Evolutionary conservation across 2,329 filamentous ascomycete genomes (phyloP).

Genomic region (Aspergillus udagawae): DNA sequence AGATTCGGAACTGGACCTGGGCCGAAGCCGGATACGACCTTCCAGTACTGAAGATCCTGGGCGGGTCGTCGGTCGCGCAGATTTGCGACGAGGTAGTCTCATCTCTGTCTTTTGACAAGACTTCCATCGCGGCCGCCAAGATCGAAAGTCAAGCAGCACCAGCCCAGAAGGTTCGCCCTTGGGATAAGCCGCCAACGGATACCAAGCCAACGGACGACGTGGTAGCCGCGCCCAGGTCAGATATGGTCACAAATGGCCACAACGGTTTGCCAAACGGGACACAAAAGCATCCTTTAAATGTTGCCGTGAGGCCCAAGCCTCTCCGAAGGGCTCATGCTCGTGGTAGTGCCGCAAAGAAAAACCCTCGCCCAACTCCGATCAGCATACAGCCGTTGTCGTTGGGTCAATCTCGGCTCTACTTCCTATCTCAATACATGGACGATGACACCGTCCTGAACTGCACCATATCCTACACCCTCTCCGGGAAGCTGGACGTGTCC

Average conservation of each 20-base stretch:
- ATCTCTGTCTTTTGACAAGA: constrained; percentile 2
- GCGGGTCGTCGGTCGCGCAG: constrained; percentile 4
- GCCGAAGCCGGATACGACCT: constrained; percentile 6
- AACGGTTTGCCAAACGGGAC: not conserved
- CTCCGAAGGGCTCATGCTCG: not conserved
- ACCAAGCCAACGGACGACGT: not conserved
- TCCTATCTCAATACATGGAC: constrained; percentile 13
- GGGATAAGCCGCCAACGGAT: constrained; percentile 1
- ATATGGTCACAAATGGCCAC: not conserved
- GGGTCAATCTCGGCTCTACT: constrained; percentile 5
- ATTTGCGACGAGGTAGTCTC: constrained; percentile 2
- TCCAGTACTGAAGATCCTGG: constrained; percentile 56
- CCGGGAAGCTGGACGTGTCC: constrained; percentile 16
- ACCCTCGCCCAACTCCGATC: not conserved
- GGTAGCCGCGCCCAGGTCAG: not conserved
- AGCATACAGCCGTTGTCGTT: not conserved
- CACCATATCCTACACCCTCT: constrained; percentile 14
- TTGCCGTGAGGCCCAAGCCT: not conserved
- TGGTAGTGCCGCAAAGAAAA: not conserved
- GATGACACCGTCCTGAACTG: constrained; percentile 21
- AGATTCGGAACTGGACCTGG: constrained; percentile 16
- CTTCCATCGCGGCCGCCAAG: not conserved
- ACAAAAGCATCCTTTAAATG: not conserved
- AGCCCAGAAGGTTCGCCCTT: constrained; percentile 1
- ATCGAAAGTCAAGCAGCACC: constrained; percentile 1